Percentiles rank a stretch among this genome's conserved stretches.
phyloP scores from a whole-genome alignment of 2,329 filamentous ascomycete genomes.

The Phaeoacremonium minimum region DNA sequence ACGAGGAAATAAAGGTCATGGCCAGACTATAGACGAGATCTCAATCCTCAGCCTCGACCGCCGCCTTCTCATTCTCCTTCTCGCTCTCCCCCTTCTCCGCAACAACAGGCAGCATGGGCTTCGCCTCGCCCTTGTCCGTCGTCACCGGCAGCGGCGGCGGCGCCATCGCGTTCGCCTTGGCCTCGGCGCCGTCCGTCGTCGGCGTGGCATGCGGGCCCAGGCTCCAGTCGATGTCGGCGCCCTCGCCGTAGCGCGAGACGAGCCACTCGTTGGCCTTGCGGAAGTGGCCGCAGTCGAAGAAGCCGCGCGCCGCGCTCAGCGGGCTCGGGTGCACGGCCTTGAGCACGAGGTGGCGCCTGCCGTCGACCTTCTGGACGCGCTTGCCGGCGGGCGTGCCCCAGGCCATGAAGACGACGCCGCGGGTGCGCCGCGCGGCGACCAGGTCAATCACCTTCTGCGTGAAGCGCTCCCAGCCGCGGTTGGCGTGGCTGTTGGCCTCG shows the following conservation, averaged over 20 bases:
- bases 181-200: constrained; percentile 13
- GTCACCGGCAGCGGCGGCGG: constrained; percentile 3
- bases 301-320: constrained; percentile 78
- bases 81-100: constrained; percentile 21
- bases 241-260: constrained; percentile 69
- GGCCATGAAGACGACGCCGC: constrained; percentile 89
- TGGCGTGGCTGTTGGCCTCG: constrained; percentile 79
- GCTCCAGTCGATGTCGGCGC: constrained; percentile 82
- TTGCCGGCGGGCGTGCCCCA: constrained; percentile 87
- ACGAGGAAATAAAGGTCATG: too few species aligned
- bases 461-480: constrained; percentile 87
- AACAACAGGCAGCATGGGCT: too few species aligned
- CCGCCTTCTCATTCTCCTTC: constrained; percentile 8
- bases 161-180: constrained; percentile 5
- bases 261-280: constrained; percentile 83
- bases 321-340: constrained; percentile 90
- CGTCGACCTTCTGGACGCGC: constrained; percentile 70
- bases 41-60: constrained; percentile 4
- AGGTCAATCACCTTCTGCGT: constrained; percentile 89
- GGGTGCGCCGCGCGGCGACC: constrained; percentile 69
- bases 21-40: too few species aligned
- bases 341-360: constrained; percentile 73
- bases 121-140: constrained; percentile 14
- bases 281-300: constrained; percentile 81
- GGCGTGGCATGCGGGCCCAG: constrained; percentile 29